Evolutionary conservation across 169 alveolate genomes (phyloP).

Genomic region (Eimeria nieschulzi): DNA sequence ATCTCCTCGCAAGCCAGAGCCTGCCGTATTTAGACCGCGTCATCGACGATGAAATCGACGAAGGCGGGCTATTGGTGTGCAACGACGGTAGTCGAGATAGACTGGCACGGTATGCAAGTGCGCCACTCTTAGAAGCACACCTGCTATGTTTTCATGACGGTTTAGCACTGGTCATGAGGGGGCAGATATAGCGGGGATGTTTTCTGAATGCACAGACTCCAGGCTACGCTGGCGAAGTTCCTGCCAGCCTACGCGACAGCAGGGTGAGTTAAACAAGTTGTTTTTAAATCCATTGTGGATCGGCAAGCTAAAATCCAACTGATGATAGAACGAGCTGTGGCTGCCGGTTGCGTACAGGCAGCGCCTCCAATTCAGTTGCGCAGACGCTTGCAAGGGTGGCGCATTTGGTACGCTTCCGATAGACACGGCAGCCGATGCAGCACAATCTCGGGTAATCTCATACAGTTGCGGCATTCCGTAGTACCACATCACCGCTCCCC

Average conservation of each 20-base stretch:
- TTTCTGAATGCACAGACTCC: constrained; percentile 3
- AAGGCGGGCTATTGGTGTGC: constrained; percentile 64
- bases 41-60: not conserved
- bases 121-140: not conserved
- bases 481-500: not conserved
- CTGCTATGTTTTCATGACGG: not conserved
- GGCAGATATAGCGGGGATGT: not conserved
- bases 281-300: not conserved
- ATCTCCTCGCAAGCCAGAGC: not conserved
- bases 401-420: constrained; percentile 7
- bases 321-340: not conserved
- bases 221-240: constrained; percentile 30
- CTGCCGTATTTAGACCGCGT: not conserved
- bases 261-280: constrained; percentile 26
- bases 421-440: not conserved
- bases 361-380: constrained; percentile 64
- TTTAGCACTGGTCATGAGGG: not conserved
- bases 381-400: constrained; percentile 64
- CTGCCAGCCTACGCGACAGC: constrained; percentile 54
- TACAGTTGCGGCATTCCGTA: not conserved
- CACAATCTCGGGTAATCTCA: not conserved
- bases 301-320: not conserved
- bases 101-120: constrained; percentile 28
- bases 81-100: constrained; percentile 68
- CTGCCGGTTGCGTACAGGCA: constrained; percentile 24